Percentiles rank a stretch among this genome's conserved stretches.
Conservation (phyloP, 495 filamentous ascomycete species). For the Ramalina peruviana region DNA sequence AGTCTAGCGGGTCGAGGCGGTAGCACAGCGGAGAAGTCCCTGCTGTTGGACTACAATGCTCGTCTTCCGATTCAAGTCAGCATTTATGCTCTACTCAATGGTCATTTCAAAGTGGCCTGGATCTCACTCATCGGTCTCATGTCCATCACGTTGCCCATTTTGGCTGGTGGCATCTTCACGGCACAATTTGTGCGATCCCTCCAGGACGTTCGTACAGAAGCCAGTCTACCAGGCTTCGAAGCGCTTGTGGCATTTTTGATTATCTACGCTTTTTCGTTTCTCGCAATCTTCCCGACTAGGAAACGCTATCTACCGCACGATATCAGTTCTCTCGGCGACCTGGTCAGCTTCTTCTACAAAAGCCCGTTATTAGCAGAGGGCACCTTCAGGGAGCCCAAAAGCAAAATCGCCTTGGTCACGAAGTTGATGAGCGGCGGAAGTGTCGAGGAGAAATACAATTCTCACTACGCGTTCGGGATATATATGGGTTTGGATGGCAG, state of each 20-base stretch:
- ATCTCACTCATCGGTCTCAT: slow-evolving; percentile 51
- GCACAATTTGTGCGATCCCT: slow-evolving; percentile 47
- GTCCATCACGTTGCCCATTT: slow-evolving; percentile 53
- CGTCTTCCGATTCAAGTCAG: slow-evolving; percentile 50
- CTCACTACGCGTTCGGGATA: slow-evolving; percentile 48
- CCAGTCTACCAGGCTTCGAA: slow-evolving; percentile 54
- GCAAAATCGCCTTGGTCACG: slow-evolving; percentile 48
- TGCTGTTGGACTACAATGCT: slow-evolving; percentile 62
- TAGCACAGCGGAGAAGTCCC: slow-evolving; percentile 47
- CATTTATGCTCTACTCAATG: slow-evolving; percentile 43
- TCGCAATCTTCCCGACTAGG: slow-evolving; percentile 41
- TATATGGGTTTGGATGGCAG: slow-evolving; percentile 45
- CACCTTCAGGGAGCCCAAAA: slow-evolving; percentile 44
- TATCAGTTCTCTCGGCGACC: slow-evolving; percentile 55
- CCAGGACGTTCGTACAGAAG: slow-evolving; percentile 48
- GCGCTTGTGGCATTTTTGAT: slow-evolving; percentile 50
- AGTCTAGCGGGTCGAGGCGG: slow-evolving; percentile 44
- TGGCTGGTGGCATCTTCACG: slow-evolving; percentile 70
- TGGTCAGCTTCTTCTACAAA: slow-evolving; percentile 61
- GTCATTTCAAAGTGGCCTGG: slow-evolving; percentile 58
- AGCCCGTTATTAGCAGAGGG: slow-evolving; percentile 54
- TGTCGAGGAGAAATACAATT: slow-evolving; percentile 31
- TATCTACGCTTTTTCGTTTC: slow-evolving; percentile 51
- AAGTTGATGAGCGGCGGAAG: slow-evolving; percentile 33
- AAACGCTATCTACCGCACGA: slow-evolving; percentile 53